These are phyloP conservation scores for Candida parachauliodes DNA, from an alignment of 805 yeast genomes.

Conservation along the genomic window DNA sequence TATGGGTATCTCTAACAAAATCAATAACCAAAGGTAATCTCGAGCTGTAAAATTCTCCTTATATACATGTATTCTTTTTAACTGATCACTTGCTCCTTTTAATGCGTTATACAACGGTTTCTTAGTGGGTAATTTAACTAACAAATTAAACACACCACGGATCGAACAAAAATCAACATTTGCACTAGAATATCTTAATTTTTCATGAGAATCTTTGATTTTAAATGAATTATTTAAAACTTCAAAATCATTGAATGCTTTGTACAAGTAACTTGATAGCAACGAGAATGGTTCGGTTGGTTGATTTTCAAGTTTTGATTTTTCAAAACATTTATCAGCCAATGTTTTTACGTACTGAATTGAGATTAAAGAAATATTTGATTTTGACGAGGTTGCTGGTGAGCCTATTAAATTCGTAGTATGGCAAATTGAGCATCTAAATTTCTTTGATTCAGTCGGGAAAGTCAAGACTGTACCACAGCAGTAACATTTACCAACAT, in stretches of 20 bases:
- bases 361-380: constrained; percentile 21
- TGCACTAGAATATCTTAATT: constrained; percentile 41
- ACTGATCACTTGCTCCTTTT: constrained; percentile 45
- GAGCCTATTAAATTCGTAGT: constrained; percentile 38
- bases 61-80: constrained; percentile 46
- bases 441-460: constrained; percentile 30
- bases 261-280: constrained; percentile 44
- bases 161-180: constrained; percentile 51
- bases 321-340: constrained; percentile 30
- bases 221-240: constrained; percentile 57
- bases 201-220: constrained; percentile 19
- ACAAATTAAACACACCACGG: constrained; percentile 39
- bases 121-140: constrained; percentile 54
- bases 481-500: constrained; percentile 31
- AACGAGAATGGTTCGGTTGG: constrained; percentile 37
- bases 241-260: constrained; percentile 44
- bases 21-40: constrained; percentile 55
- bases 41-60: constrained; percentile 36
- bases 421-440: constrained; percentile 61
- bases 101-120: constrained; percentile 58
- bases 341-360: constrained; percentile 28
- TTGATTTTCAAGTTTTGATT: not conserved
- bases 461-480: constrained; percentile 34
- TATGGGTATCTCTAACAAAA: constrained; percentile 67
- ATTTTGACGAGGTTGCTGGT: not conserved